Conservation (phyloP, 371 early-diverging fungal genomes). For the Syncephalastrum sp. region DNA sequence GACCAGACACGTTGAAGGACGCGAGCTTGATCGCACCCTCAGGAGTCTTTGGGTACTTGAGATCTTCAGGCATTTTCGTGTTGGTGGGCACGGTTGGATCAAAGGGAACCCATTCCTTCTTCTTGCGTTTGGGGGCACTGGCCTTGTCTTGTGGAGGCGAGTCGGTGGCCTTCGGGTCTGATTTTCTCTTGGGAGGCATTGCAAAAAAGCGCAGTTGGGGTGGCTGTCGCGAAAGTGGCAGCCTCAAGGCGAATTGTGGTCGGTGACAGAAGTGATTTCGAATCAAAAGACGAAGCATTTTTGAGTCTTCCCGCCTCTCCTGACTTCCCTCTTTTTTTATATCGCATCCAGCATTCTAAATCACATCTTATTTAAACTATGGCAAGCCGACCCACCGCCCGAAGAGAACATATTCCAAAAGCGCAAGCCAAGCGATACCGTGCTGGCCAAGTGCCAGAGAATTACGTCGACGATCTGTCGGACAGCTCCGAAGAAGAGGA, state of each 20-base stretch:
- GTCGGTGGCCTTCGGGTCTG: background rate
- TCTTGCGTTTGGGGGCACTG: slow-evolving; percentile 4
- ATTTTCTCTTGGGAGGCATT: slow-evolving; percentile 15
- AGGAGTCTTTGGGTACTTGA: slow-evolving; percentile 45
- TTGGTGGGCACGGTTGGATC: slow-evolving; percentile 59
- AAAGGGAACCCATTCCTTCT: slow-evolving; percentile 27
- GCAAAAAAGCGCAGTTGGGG: background rate
- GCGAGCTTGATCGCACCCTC: slow-evolving; percentile 67
- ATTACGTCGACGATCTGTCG: slow-evolving; percentile 53
- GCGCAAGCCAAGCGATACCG: slow-evolving; percentile 59
- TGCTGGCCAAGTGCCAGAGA: slow-evolving; percentile 62
- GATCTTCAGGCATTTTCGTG: slow-evolving; percentile 58
- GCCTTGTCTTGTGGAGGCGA: background rate
- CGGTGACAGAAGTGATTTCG: too few species aligned
- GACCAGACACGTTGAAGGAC: slow-evolving; percentile 81
- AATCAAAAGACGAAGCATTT: too few species aligned
- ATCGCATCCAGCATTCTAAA: too few species aligned
- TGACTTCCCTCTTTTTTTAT: slow-evolving; percentile 2
- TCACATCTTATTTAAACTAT: slow-evolving; percentile 6
- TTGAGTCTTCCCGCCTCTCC: background rate
- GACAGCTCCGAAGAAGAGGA: slow-evolving; percentile 53
- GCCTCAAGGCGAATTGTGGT: too few species aligned
- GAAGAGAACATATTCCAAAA: slow-evolving; percentile 31
- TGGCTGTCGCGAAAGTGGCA: too few species aligned
- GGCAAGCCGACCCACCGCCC: slow-evolving; percentile 23